Evolutionary conservation across 805 yeast species (phyloP).

Genomic region (Ogataea nakhonphanomensis): DNA sequence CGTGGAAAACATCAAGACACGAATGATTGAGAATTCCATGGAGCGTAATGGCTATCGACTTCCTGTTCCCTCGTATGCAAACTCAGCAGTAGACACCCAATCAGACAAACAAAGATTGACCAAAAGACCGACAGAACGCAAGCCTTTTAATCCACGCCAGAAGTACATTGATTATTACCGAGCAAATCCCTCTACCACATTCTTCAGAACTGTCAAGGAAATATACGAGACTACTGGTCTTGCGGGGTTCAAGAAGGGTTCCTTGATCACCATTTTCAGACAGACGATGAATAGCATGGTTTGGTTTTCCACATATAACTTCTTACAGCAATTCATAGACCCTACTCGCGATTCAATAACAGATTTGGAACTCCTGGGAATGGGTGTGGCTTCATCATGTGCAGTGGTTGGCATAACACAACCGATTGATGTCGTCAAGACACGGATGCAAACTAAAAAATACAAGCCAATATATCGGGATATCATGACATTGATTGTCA

Average conservation of each 20-base stretch:
- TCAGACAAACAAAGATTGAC: conserved; percentile 20
- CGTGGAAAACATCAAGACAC: conserved; percentile 79
- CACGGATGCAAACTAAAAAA: conserved; percentile 79
- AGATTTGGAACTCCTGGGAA: conserved; percentile 31
- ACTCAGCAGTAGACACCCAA: conserved; percentile 18
- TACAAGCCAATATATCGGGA: conserved; percentile 57
- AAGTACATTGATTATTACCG: conserved; percentile 37
- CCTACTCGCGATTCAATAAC: conserved; percentile 49
- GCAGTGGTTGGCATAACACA: conserved; percentile 79
- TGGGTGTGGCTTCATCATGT: conserved; percentile 63
- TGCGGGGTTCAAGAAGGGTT: conserved; percentile 77
- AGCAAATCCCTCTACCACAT: conserved; percentile 50
- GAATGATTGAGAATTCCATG: conserved; percentile 70
- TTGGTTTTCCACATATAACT: conserved; percentile 79
- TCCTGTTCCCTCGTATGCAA: conserved; percentile 19
- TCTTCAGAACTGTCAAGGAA: conserved; percentile 53
- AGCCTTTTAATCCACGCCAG: conserved; percentile 8
- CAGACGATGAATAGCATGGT: conserved; percentile 78
- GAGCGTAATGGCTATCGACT: conserved; percentile 27
- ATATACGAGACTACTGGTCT: conserved; percentile 72
- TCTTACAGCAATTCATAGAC: conserved; percentile 65
- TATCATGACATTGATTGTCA: conserved; percentile 52
- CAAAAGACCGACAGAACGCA: conserved; percentile 12
- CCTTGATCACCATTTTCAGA: conserved; percentile 75
- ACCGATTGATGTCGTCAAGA: conserved; percentile 83